Evolutionary conservation across 2,329 filamentous ascomycete species (phyloP).

Genomic region (Atkinsonella texensis): DNA sequence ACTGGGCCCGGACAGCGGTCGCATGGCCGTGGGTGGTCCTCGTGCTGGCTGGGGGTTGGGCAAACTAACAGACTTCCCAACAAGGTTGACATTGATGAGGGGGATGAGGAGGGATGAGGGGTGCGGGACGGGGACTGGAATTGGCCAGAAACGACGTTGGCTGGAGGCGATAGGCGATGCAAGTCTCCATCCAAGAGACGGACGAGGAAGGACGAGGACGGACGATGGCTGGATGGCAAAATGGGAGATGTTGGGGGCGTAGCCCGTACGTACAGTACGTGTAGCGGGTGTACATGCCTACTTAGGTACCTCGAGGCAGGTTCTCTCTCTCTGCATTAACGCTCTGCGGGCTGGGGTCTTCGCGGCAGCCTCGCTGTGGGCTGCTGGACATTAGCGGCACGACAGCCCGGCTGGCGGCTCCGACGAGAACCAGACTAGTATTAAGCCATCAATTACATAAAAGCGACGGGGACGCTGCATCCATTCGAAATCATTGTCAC

Average conservation of each 20-base stretch:
- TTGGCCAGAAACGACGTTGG: background rate
- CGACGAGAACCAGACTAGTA: background rate
- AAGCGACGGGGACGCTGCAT: constrained; percentile 21
- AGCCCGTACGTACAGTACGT: no score
- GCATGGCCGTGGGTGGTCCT: background rate
- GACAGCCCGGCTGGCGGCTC: background rate
- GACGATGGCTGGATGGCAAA: no score
- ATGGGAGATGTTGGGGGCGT: background rate
- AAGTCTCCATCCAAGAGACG: no score
- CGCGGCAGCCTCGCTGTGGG: background rate
- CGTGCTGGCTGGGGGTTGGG: no score
- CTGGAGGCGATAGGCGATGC: background rate
- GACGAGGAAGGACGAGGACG: no score
- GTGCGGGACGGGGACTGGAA: background rate
- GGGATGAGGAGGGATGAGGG: no score
- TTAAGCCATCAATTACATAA: constrained; percentile 25
- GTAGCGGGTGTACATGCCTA: no score
- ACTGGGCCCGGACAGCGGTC: background rate
- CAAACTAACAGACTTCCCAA: no score
- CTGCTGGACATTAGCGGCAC: background rate
- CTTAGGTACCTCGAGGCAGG: no score
- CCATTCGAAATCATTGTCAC: constrained; percentile 6
- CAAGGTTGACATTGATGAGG: no score
- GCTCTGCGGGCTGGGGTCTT: background rate
- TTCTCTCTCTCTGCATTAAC: no score